Evolutionary conservation across 2,329 filamentous ascomycete species (phyloP).

Genomic region (Dothiorella sarmentorum): DNA sequence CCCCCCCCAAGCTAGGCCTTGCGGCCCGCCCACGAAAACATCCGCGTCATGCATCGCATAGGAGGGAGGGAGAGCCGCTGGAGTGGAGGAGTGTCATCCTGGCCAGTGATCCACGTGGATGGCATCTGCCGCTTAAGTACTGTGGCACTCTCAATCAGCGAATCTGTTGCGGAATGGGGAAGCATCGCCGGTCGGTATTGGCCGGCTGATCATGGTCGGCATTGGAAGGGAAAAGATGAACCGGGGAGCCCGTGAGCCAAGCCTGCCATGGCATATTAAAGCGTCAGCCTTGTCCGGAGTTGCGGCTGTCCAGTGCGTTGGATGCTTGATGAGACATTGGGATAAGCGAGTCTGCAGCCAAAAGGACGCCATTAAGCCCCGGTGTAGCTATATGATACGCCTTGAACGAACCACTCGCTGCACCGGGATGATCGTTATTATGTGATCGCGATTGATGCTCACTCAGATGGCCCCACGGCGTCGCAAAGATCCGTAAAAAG

Average conservation of each 20-base stretch:
- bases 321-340: background rate
- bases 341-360: background rate
- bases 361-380: background rate
- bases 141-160: background rate
- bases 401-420: background rate
- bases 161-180: conserved; percentile 3
- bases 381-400: too few species aligned
- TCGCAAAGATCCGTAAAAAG: conserved; percentile 13
- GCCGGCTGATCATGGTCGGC: background rate
- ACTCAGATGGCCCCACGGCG: background rate
- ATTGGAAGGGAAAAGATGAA: background rate
- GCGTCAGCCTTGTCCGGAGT: conserved; percentile 10
- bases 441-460: conserved; percentile 4
- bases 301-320: background rate
- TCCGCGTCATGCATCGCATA: background rate
- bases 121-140: background rate
- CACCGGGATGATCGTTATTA: conserved; percentile 8
- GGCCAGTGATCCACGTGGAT: background rate
- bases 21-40: background rate
- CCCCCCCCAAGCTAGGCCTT: background rate
- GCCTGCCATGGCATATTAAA: background rate
- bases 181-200: background rate
- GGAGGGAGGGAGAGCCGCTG: background rate
- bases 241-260: background rate
- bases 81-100: background rate